phyloP scores from a whole-genome alignment of 345 rosid genomes.

The Orychophragmus violaceus region DNA sequence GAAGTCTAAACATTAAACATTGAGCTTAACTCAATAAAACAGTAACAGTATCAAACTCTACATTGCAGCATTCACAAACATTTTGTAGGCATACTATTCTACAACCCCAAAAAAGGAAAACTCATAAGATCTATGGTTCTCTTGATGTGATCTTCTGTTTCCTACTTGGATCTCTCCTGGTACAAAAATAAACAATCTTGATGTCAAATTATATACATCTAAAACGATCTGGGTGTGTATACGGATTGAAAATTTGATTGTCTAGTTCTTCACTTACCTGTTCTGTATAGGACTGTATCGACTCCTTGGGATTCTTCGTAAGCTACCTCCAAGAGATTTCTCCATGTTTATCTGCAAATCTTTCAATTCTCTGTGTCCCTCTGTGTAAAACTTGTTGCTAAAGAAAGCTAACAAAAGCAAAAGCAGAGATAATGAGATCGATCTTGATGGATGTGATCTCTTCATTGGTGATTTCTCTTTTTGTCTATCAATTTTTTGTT shows the following conservation, averaged over 20 bases:
- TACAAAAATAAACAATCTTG: conserved; percentile 10
- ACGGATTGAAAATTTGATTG: not conserved
- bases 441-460: conserved; percentile 8
- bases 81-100: not conserved
- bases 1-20: not conserved
- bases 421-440: conserved; percentile 24
- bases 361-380: conserved; percentile 17
- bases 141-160: conserved; percentile 23
- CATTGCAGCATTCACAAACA: conserved; percentile 10
- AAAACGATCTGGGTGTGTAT: not conserved
- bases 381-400: conserved; percentile 2
- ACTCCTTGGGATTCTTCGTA: conserved; percentile 28
- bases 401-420: conserved; percentile 24
- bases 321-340: conserved; percentile 18
- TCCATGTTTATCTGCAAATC: conserved; percentile 10
- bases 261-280: conserved; percentile 12
- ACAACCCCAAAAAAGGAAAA: not conserved
- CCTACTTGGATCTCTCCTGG: conserved; percentile 30
- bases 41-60: conserved; percentile 10
- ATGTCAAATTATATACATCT: conserved; percentile 5
- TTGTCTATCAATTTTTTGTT: not conserved
- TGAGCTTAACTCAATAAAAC: not conserved
- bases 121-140: conserved; percentile 19
- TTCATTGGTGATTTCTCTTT: conserved; percentile 17
- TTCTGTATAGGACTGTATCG: conserved; percentile 26